Conservation (phyloP, 1,284 basidiomycete genomes). For the Ceratobasidium papillatum region DNA sequence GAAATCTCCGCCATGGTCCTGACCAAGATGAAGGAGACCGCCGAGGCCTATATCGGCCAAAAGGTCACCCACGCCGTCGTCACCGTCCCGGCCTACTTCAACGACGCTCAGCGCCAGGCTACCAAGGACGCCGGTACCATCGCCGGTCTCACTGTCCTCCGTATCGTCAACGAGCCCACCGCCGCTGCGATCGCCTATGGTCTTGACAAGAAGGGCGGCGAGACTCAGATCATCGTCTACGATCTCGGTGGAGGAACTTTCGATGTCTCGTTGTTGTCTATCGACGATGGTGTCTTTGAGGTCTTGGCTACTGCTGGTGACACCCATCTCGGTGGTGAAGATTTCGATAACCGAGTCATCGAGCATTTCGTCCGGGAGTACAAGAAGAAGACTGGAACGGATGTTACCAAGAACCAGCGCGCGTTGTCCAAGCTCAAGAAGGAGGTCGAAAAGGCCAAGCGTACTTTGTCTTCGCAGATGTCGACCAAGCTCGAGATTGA, state of each 20-base stretch:
- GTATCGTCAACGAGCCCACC: slow-evolving; percentile 99
- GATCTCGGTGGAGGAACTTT: slow-evolving; percentile 99
- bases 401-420: slow-evolving; percentile 86
- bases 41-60: slow-evolving; percentile 96
- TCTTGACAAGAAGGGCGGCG: slow-evolving; percentile 94
- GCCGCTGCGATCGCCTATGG: slow-evolving; percentile 98
- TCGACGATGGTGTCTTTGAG: slow-evolving; percentile 98
- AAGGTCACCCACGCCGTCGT: slow-evolving; percentile 98
- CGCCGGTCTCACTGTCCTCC: slow-evolving; percentile 93
- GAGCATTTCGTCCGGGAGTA: slow-evolving; percentile 92
- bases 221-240: slow-evolving; percentile 97
- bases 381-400: slow-evolving; percentile 95
- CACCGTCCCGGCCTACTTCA: slow-evolving; percentile 99
- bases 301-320: slow-evolving; percentile 98
- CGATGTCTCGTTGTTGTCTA: slow-evolving; percentile 97
- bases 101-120: slow-evolving; percentile 98
- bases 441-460: slow-evolving; percentile 98
- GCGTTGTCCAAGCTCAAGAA: slow-evolving; percentile 97
- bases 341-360: slow-evolving; percentile 97
- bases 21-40: slow-evolving; percentile 99
- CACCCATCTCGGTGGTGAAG: slow-evolving; percentile 98
- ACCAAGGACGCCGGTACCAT: slow-evolving; percentile 99
- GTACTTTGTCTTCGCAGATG: slow-evolving; percentile 87
- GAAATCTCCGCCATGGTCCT: slow-evolving; percentile 96
- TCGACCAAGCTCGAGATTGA: slow-evolving; percentile 78